Percentiles rank a stretch among this genome's conserved stretches.
Conservation (phyloP, 192 early-diverging fungal genomes). For the Chytriomyces sp. region DNA sequence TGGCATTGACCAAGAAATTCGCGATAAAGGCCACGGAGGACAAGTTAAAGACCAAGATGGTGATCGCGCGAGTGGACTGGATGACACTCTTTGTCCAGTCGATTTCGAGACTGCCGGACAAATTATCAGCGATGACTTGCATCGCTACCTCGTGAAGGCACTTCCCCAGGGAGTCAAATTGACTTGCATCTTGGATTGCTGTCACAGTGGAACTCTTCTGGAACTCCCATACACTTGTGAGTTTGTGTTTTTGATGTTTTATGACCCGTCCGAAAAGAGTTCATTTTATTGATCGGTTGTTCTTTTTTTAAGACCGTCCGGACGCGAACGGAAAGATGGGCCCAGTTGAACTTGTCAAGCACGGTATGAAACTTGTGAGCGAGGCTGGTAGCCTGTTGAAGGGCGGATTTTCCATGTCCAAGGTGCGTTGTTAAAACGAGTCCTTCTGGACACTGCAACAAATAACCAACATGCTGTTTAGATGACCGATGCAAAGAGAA, state of each 20-base stretch:
- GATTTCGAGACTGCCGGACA: constrained; percentile 75
- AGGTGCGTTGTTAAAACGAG: background rate
- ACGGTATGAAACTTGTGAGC: background rate
- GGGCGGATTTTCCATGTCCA: constrained; percentile 16
- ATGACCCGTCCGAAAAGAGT: too few relatives aligned
- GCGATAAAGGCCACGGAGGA: constrained; percentile 64
- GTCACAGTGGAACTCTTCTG: constrained; percentile 59
- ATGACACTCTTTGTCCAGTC: constrained; percentile 71
- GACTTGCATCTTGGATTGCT: constrained; percentile 75
- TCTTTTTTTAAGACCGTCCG: background rate
- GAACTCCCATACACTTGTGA: constrained; percentile 49
- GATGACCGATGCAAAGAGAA: constrained; percentile 3
- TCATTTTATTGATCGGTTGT: too few relatives aligned
- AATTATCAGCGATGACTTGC: constrained; percentile 73
- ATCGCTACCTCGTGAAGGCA: constrained; percentile 61
- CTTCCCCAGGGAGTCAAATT: constrained; percentile 74
- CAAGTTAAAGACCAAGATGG: constrained; percentile 54
- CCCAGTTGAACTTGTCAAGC: constrained; percentile 21
- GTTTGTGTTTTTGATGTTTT: too few relatives aligned
- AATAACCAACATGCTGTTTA: background rate
- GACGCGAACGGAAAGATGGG: constrained; percentile 32
- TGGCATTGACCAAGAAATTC: background rate
- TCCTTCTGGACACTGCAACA: too few relatives aligned
- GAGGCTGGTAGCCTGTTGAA: constrained; percentile 2
- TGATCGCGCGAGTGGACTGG: constrained; percentile 41